Evolutionary conservation across 352 stramenopile species (phyloP).

Genomic region (Globisporangium solare): DNA sequence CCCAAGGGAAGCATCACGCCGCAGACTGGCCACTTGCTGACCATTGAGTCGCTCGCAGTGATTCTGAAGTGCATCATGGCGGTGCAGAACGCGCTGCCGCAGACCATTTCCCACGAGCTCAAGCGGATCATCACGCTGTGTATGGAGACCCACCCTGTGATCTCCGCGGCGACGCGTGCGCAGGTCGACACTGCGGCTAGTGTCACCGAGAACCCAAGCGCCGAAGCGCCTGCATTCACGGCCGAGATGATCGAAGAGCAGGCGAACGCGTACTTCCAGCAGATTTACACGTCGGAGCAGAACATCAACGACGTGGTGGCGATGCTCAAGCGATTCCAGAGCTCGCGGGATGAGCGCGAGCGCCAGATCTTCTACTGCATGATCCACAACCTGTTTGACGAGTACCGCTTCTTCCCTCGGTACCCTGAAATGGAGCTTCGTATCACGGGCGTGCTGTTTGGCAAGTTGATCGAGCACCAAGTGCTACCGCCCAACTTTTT

Average conservation of each 20-base stretch:
- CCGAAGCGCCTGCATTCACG: slow-evolving; percentile 50
- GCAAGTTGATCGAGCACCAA: slow-evolving; percentile 98
- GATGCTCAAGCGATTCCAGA: slow-evolving; percentile 99
- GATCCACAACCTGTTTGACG: slow-evolving; percentile 99
- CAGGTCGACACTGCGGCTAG: slow-evolving; percentile 26
- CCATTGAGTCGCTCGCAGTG: slow-evolving; percentile 78
- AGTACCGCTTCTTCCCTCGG: slow-evolving; percentile 99
- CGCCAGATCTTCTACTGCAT: slow-evolving; percentile 99
- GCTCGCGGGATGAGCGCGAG: slow-evolving; percentile 92
- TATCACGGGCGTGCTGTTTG: slow-evolving; percentile 98
- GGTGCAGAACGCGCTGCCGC: slow-evolving; percentile 60
- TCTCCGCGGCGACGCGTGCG: slow-evolving; percentile 56
- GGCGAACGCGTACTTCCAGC: slow-evolving; percentile 98
- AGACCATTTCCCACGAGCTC: slow-evolving; percentile 71
- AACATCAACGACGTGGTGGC: slow-evolving; percentile 97
- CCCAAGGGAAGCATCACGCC: slow-evolving; percentile 80
- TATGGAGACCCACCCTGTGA: slow-evolving; percentile 81
- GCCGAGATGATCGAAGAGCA: slow-evolving; percentile 98
- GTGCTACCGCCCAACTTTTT: slow-evolving; percentile 97
- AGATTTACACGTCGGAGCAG: slow-evolving; percentile 98
- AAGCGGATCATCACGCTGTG: slow-evolving; percentile 79
- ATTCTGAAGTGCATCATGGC: slow-evolving; percentile 83
- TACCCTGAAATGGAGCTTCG: slow-evolving; percentile 99
- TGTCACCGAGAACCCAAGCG: neutral
- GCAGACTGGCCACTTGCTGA: slow-evolving; percentile 73